Percentiles rank a stretch among this genome's conserved stretches.
These are phyloP conservation scores for Vitis hybrid DNA, from an alignment of 177 flowering plant genomes.

Conservation along the genomic window DNA sequence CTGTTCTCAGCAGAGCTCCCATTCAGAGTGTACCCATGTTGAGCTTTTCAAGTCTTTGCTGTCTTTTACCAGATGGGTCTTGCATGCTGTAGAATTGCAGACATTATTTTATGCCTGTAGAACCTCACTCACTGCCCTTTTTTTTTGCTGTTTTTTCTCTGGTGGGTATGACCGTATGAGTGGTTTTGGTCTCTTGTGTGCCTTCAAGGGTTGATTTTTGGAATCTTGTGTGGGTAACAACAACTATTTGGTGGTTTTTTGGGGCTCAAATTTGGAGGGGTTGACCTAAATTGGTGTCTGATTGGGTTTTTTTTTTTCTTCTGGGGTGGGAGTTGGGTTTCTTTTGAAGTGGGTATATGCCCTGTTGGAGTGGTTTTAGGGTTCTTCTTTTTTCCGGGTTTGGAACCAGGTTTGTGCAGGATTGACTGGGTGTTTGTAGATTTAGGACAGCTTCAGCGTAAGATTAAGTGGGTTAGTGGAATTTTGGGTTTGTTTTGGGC, in stretches of 20 bases:
- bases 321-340: conserved; percentile 9
- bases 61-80: conserved; percentile 21
- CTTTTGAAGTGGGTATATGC: conserved; percentile 5
- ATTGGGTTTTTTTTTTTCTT: neutral
- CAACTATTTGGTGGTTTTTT: conserved; percentile 12
- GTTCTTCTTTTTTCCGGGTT: conserved; percentile 3
- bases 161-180: conserved; percentile 4
- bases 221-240: conserved; percentile 24
- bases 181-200: conserved; percentile 11
- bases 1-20: conserved; percentile 23
- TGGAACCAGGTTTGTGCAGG: conserved; percentile 3
- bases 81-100: conserved; percentile 3
- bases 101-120: conserved; percentile 3
- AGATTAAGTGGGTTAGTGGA: conserved; percentile 13
- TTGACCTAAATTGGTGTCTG: conserved; percentile 38
- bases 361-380: conserved; percentile 22
- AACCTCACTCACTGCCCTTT: neutral
- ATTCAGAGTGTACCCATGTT: conserved; percentile 15
- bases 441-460: conserved; percentile 9
- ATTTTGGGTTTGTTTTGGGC: neutral
- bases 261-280: conserved; percentile 23
- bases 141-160: conserved; percentile 5
- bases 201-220: conserved; percentile 16
- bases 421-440: conserved; percentile 3
- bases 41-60: conserved; percentile 12